These are phyloP conservation scores for Tetrapisispora iriomotensis DNA, from an alignment of 805 yeast species.

Conservation along the genomic window DNA sequence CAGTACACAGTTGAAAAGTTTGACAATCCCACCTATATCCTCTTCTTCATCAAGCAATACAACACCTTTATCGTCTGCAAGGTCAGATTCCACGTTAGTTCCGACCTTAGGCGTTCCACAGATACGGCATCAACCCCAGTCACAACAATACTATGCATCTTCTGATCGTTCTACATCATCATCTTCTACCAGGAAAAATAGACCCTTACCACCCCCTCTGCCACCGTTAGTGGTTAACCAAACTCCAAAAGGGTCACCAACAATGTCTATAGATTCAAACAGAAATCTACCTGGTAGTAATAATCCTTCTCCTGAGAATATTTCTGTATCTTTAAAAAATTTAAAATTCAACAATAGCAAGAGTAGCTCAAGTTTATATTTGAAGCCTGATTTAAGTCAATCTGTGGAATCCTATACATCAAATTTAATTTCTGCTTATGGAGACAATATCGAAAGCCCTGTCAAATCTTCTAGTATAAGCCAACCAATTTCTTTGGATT, in stretches of 20 bases:
- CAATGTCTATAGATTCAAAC: background rate
- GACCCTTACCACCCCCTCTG: slow-evolving; percentile 26
- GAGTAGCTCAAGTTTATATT: slow-evolving; percentile 6
- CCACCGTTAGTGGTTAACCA: slow-evolving; percentile 11
- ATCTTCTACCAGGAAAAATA: slow-evolving; percentile 19
- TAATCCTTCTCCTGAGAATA: background rate
- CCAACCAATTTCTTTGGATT: background rate
- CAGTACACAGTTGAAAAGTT: background rate
- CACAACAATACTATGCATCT: too few relatives aligned
- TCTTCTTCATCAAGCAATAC: background rate
- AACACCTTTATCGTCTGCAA: background rate
- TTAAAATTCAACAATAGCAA: background rate
- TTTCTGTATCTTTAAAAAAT: slow-evolving; percentile 1
- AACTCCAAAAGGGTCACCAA: background rate
- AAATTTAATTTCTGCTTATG: slow-evolving; percentile 18
- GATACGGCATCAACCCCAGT: slow-evolving; percentile 1
- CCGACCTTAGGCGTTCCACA: background rate
- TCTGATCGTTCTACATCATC: slow-evolving; percentile 16
- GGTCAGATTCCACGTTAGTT: slow-evolving; percentile 4
- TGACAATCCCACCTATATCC: background rate
- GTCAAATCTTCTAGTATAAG: background rate
- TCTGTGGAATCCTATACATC: slow-evolving; percentile 22
- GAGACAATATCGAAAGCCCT: slow-evolving; percentile 9
- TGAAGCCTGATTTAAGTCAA: slow-evolving; percentile 7
- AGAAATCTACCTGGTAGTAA: background rate